Evolutionary conservation across 306 rosid species (phyloP).

Genomic region (Vigna nakashimae): DNA sequence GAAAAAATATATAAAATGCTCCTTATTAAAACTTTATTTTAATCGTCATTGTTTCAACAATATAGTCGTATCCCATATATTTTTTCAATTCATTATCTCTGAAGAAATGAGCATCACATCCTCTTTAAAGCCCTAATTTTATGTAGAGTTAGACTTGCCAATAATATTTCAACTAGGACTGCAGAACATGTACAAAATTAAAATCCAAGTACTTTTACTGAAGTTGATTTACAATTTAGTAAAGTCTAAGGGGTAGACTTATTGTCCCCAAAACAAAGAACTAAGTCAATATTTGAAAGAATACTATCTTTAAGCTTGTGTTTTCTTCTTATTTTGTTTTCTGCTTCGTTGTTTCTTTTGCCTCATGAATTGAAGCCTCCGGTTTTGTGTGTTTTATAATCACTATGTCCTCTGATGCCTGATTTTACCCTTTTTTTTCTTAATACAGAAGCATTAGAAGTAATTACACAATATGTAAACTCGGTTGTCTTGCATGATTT

Average conservation of each 20-base stretch:
- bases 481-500: slow-evolving; percentile 26
- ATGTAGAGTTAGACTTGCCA: slow-evolving; percentile 27
- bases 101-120: slow-evolving; percentile 17
- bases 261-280: background rate
- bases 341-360: slow-evolving; percentile 1
- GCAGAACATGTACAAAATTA: background rate
- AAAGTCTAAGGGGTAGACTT: slow-evolving; percentile 5
- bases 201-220: slow-evolving; percentile 7
- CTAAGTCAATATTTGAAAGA: slow-evolving; percentile 20
- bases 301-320: background rate
- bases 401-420: slow-evolving; percentile 25
- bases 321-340: slow-evolving; percentile 27
- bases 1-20: background rate
- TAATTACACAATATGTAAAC: slow-evolving; percentile 24
- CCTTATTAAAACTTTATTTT: background rate
- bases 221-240: slow-evolving; percentile 5
- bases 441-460: slow-evolving; percentile 8
- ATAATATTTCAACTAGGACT: slow-evolving; percentile 22
- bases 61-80: background rate
- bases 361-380: slow-evolving; percentile 18
- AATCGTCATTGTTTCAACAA: background rate
- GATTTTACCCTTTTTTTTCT: slow-evolving; percentile 10
- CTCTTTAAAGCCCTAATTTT: background rate
- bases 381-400: slow-evolving; percentile 31
- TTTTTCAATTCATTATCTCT: background rate